A percentile compares a stretch with the other conserved stretches of the same genome.
Evolutionary conservation across 768 basidiomycete species (phyloP).

Genomic region (Suillus sp.): DNA sequence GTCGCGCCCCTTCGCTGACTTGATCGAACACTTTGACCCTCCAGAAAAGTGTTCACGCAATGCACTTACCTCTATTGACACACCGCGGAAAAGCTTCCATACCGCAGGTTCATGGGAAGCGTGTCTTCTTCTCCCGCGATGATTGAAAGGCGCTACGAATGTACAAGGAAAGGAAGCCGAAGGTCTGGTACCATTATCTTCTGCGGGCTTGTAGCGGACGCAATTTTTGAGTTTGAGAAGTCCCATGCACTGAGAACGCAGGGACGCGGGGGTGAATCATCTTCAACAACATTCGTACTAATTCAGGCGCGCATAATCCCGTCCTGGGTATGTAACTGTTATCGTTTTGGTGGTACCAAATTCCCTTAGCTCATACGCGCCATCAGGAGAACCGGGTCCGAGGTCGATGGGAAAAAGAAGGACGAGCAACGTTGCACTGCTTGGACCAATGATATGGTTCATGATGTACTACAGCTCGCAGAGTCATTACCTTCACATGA

Average conservation of each 20-base stretch:
- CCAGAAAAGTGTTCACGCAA: not conserved
- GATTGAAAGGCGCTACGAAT: constrained; percentile 1
- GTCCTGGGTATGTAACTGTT: not conserved
- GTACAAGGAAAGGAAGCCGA: constrained; percentile 3
- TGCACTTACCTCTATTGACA: not conserved
- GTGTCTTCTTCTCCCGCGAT: constrained; percentile 8
- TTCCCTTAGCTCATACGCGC: not conserved
- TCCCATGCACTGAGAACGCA: not conserved
- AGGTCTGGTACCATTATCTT: not conserved
- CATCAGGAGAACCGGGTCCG: constrained; percentile 4
- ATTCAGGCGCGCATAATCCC: constrained; percentile 4
- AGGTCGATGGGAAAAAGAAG: constrained; percentile 9
- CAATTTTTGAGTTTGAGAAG: not conserved
- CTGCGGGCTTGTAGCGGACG: constrained; percentile 5
- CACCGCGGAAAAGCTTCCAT: not conserved
- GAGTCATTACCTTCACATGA: constrained; percentile 1
- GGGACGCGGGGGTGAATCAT: not conserved
- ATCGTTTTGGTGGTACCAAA: not conserved
- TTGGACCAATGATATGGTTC: not conserved
- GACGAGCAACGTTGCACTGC: not conserved
- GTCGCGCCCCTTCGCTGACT: not conserved
- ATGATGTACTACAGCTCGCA: not conserved
- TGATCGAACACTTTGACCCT: not conserved
- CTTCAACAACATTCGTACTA: not conserved
- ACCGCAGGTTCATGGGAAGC: not conserved